A percentile compares a stretch with the other conserved stretches of the same genome.
phyloP scores from a whole-genome alignment of 106 monocot species.

The Phalaenopsis equestris region DNA sequence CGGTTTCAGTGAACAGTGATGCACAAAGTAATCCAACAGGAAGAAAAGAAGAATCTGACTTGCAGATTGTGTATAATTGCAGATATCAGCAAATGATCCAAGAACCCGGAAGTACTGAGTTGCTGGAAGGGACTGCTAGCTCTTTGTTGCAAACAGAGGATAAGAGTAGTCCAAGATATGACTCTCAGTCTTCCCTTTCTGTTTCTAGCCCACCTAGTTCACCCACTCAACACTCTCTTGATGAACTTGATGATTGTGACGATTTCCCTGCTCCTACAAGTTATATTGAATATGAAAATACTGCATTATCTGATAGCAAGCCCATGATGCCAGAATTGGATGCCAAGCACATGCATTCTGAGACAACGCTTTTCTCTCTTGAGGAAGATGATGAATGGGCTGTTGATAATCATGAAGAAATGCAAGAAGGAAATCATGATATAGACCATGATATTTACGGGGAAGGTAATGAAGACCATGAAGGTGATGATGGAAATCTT shows the following conservation, averaged over 20 bases:
- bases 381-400: constrained; percentile 88
- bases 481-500: constrained; percentile 37
- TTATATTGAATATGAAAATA: constrained; percentile 30
- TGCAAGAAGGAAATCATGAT: constrained; percentile 45
- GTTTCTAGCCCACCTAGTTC: constrained; percentile 82
- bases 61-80: constrained; percentile 24
- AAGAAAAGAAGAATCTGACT: constrained; percentile 22
- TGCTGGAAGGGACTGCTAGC: constrained; percentile 19
- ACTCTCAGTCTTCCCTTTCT: constrained; percentile 78
- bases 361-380: constrained; percentile 17
- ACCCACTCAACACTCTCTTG: constrained; percentile 74
- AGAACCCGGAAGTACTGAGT: constrained; percentile 13
- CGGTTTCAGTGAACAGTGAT: constrained; percentile 25
- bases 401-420: constrained; percentile 43
- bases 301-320: constrained; percentile 37
- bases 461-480: constrained; percentile 51
- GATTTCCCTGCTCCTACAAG: constrained; percentile 37
- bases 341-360: constrained; percentile 10
- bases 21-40: constrained; percentile 11
- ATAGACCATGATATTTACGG: constrained; percentile 40
- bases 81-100: constrained; percentile 27
- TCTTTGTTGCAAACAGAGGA: constrained; percentile 29
- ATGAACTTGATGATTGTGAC: constrained; percentile 74
- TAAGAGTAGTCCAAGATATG: constrained; percentile 42
- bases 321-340: constrained; percentile 17